Evolutionary conservation across 495 filamentous ascomycete species (phyloP).

Genomic region (Thermothielavioides terrestris): DNA sequence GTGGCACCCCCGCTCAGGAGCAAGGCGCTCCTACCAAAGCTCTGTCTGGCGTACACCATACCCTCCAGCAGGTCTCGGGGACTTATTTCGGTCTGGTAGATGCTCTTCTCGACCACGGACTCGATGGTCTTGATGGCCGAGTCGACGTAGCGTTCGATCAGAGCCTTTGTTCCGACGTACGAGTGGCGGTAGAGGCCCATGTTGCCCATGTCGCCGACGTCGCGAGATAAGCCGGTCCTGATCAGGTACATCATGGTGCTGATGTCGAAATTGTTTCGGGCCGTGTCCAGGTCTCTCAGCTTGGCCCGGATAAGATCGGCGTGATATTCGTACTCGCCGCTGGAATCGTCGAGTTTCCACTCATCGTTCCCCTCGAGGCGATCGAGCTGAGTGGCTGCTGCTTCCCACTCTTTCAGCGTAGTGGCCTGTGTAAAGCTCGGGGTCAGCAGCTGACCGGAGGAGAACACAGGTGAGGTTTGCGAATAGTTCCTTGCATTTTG

Average conservation of each 20-base stretch:
- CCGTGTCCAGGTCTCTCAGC: constrained; percentile 65
- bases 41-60: constrained; percentile 68
- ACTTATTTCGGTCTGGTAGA: constrained; percentile 45
- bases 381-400: constrained; percentile 70
- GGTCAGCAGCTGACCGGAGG: not conserved
- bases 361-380: constrained; percentile 66
- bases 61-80: constrained; percentile 52
- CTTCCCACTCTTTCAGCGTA: constrained; percentile 55
- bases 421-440: constrained; percentile 41
- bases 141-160: constrained; percentile 82
- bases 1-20: constrained; percentile 85
- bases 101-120: constrained; percentile 57
- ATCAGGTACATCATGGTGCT: constrained; percentile 65
- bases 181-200: constrained; percentile 74
- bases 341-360: constrained; percentile 60
- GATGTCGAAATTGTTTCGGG: constrained; percentile 65
- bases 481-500: constrained; percentile 47
- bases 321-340: constrained; percentile 67
- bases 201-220: constrained; percentile 80
- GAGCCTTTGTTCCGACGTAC: constrained; percentile 73
- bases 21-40: constrained; percentile 81
- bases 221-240: constrained; percentile 70
- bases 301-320: constrained; percentile 56
- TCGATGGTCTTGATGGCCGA: constrained; percentile 65
- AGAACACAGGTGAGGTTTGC: not conserved